Evolutionary conservation across 345 rosid species (phyloP), one percentile per base, ranked within the genome.

Genomic region (Geranium brycei): DNA sequence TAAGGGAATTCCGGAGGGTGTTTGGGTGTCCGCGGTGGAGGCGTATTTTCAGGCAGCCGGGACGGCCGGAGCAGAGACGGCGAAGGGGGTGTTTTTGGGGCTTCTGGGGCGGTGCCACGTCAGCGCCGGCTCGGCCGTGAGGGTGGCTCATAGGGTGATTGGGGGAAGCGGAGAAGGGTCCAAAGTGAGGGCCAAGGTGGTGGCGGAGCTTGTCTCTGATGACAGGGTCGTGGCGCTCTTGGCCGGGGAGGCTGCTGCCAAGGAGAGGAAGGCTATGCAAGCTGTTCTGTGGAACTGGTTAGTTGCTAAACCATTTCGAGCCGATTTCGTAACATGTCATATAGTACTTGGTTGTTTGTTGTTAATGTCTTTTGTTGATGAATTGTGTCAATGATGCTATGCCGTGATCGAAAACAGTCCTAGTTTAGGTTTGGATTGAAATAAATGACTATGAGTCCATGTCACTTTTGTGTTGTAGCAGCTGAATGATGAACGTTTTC

Each of bases 21-120:
- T 93, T 69, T 93, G 99, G 99, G 87, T 90, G 16, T 88, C 96
- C 23, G 97, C 97, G 0, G 87, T 93, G 64, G 99, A 85, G 77
- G 81, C 89, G 16, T 90, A 88, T 66, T 93, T 93, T 71, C 87
- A 85, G 73, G 88, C 89, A 10, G 87, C 79, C 5, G 99, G 97
- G 18, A 82, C 86, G n/a, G 91, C 97, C 5, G 99, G 97, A 58
- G 82, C 91, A 10, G 97, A 90, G 85, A 90, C 97, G 0, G 78
- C 89, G 11, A 93, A 82, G 71, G 97, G 85, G 13, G 86, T 93
- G 60, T 90, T 93, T 80, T 51, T 90, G 67, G 99, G 92, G 59
- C 64, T 93, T 65, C 64, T 93, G 35, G 96, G 89, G 31, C 71
- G 97, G 76, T 88, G 96, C 71, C 91, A 93, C 56, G 86, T 90